Conservation (phyloP, 108 stramenopile species). For the Thalassiosira profunda region DNA sequence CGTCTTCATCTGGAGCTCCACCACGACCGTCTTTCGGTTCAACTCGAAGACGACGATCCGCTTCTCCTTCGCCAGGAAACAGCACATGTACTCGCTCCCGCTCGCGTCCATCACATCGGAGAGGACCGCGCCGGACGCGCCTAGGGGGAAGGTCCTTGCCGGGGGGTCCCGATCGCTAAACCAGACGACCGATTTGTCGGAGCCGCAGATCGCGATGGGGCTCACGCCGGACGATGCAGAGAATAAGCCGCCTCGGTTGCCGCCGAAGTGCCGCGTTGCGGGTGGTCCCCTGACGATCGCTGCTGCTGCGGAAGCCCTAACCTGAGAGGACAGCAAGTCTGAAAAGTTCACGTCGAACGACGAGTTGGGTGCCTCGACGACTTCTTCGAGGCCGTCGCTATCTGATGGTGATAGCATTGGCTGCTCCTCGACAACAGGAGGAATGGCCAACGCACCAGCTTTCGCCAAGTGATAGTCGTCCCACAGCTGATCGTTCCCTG, state of each 20-base stretch:
- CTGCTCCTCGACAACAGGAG: no score
- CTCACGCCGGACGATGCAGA: conserved; percentile 59
- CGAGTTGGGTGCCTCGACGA: conserved; percentile 10
- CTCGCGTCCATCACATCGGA: conserved; percentile 83
- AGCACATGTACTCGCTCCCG: conserved; percentile 88
- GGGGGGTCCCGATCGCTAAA: conserved; percentile 74
- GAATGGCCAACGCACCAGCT: neutral
- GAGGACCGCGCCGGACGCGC: conserved; percentile 88
- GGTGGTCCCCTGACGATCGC: conserved; percentile 90
- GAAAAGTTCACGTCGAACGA: conserved; percentile 62
- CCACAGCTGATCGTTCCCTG: neutral
- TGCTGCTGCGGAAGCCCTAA: conserved; percentile 80
- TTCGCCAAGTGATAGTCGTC: conserved; percentile 9
- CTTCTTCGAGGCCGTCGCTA: neutral
- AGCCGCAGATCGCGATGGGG: conserved; percentile 83
- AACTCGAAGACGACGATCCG: conserved; percentile 87
- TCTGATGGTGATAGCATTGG: neutral
- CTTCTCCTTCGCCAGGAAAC: conserved; percentile 91
- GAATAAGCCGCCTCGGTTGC: conserved; percentile 81
- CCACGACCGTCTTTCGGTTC: conserved; percentile 76
- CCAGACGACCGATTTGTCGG: conserved; percentile 91
- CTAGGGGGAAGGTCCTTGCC: conserved; percentile 85
- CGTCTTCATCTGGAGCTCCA: conserved; percentile 94
- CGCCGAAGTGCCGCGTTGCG: conserved; percentile 89
- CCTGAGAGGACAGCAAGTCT: conserved; percentile 65